These are phyloP conservation scores for Erysimum pusillum DNA, from an alignment of 441 rosid genomes.

Conservation along the genomic window DNA sequence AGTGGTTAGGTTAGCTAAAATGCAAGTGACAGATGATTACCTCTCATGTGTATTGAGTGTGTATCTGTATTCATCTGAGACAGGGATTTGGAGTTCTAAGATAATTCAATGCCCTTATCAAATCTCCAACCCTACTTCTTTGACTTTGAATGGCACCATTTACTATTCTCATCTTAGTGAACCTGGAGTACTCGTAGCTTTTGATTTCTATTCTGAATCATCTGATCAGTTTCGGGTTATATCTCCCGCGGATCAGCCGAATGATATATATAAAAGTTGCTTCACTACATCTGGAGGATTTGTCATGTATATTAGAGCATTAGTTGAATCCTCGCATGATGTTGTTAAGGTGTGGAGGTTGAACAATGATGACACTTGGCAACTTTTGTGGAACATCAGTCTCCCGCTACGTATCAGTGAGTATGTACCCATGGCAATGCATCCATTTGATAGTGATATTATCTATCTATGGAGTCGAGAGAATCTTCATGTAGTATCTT, in stretches of 20 bases:
- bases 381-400: not conserved
- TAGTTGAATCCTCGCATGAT: not conserved
- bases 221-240: not conserved
- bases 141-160: not conserved
- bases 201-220: conserved; percentile 13
- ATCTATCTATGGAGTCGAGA: conserved; percentile 12
- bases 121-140: not conserved
- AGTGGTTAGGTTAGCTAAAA: not conserved
- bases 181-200: not conserved
- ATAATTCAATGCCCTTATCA: not conserved
- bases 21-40: not conserved
- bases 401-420: not conserved
- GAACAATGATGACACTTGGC: not conserved
- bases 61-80: not conserved
- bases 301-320: not conserved
- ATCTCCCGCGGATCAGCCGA: not conserved
- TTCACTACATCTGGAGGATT: not conserved
- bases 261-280: not conserved
- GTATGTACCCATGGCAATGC: conserved; percentile 3
- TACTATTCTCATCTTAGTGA: not conserved
- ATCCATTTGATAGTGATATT: conserved; percentile 16
- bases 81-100: conserved; percentile 19
- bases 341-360: conserved; percentile 3
- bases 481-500: not conserved
- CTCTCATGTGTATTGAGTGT: no score